Evolutionary conservation across 257 asterid genomes (phyloP).

Genomic region (Cruciata laevipes): DNA sequence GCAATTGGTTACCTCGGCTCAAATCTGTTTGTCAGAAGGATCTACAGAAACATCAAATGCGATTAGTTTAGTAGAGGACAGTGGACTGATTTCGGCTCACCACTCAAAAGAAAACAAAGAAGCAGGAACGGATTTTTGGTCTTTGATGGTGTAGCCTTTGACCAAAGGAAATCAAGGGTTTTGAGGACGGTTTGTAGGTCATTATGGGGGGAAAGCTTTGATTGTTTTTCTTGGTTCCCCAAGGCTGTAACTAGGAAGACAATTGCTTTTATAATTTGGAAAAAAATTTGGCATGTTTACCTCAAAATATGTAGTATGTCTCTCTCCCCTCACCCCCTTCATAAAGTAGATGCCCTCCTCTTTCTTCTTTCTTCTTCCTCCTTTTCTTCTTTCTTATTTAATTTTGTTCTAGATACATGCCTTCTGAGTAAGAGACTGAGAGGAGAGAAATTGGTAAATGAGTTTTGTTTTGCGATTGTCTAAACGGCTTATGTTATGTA

Average conservation of each 20-base stretch:
- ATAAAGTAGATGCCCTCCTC: conserved; percentile 8
- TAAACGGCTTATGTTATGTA: neutral
- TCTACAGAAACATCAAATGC: conserved; percentile 89
- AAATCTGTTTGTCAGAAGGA: conserved; percentile 87
- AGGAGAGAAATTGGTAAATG: conserved; percentile 11
- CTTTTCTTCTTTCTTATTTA: neutral
- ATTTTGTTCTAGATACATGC: conserved; percentile 19
- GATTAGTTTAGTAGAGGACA: conserved; percentile 35
- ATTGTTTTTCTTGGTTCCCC: conserved; percentile 24
- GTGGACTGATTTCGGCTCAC: conserved; percentile 3
- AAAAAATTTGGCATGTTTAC: conserved; percentile 17
- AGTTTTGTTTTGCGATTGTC: conserved; percentile 7
- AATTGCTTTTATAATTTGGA: conserved; percentile 22
- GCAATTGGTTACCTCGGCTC: conserved; percentile 95
- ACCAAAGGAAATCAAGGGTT: conserved; percentile 7
- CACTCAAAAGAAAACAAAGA: conserved; percentile 9
- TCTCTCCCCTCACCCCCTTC: conserved; percentile 1
- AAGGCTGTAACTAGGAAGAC: conserved; percentile 32
- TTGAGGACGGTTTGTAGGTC: conserved; percentile 28
- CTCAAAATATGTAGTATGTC: conserved; percentile 20
- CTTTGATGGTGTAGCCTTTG: conserved; percentile 7
- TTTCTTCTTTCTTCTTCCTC: conserved; percentile 6
- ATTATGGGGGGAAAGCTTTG: conserved; percentile 23
- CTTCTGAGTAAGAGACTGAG: neutral
- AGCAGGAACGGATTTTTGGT: conserved; percentile 10